Conservation (phyloP, 2,329 filamentous ascomycete genomes). For the Sphaerulina vaccinii region DNA sequence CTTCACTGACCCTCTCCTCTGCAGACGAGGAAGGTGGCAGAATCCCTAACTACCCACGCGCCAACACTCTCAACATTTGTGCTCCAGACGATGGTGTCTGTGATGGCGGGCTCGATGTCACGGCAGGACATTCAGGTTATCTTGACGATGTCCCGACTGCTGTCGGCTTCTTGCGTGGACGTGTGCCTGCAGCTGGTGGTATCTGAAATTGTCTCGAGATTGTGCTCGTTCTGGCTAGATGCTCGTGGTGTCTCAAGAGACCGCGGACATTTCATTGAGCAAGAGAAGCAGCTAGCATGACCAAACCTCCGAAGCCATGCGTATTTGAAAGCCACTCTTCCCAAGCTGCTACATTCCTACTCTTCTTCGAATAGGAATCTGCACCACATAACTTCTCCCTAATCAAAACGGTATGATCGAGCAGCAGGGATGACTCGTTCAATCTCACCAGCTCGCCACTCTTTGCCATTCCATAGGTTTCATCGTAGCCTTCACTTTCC, state of each 20-base stretch:
- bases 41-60: conserved; percentile 37
- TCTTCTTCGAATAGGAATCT: too few relatives aligned
- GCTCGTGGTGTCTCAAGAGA: too few relatives aligned
- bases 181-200: conserved; percentile 3
- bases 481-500: neutral
- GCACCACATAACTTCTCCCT: neutral
- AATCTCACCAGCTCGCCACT: conserved; percentile 9
- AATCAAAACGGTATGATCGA: neutral
- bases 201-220: too few relatives aligned
- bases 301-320: conserved; percentile 47
- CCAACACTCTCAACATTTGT: conserved; percentile 38
- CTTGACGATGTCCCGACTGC: conserved; percentile 1
- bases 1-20: conserved; percentile 41
- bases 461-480: conserved; percentile 4
- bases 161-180: conserved; percentile 4
- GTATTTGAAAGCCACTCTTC: conserved; percentile 49
- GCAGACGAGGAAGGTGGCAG: conserved; percentile 41
- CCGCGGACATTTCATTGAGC: too few relatives aligned
- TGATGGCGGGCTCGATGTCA: conserved; percentile 35
- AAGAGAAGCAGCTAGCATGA: conserved; percentile 48
- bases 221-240: too few relatives aligned
- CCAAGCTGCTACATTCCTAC: conserved; percentile 36
- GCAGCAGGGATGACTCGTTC: neutral
- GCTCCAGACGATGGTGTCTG: conserved; percentile 38
- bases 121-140: conserved; percentile 36